Base-by-base conservation (phyloP, 805 yeast species). In the Teunomyces lycoperdinae region DNA sequence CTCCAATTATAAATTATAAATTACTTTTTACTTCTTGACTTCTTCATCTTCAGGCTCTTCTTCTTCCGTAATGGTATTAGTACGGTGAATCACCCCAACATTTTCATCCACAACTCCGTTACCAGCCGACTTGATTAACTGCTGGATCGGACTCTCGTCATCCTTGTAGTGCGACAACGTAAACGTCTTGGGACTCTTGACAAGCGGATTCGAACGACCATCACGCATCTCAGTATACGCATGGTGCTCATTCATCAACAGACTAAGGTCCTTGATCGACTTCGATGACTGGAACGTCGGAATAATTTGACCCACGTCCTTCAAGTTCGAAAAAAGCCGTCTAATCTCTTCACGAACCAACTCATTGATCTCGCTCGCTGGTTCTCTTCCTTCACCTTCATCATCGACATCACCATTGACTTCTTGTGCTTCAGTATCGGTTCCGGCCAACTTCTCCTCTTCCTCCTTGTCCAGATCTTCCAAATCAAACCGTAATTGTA, bases 401-500 rank as follows among this genome's bases (percentile, higher is more conserved):
- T 24, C 44, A 20, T 43, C 44, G 17, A 11, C 43, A 4, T 29
- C 40, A n/a, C n/a, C n/a, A n/a, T n/a, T n/a, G n/a, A 13, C 20
- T 20, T 38, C 33, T 24, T 33, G 40, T 34, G 14, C 26, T 11
- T 41, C 43, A 10, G 24, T 20, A 5, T 5, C 24, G 6, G 24
- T 20, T 20, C 24, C 24, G 24, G 24, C 24, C 5, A 2, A 20
- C 24, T 26, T 27, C 11, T 41, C 41, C 29, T 67, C 72, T 5
- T 41, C 43, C 9, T 40, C 46, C 46, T 57, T 47, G 49, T 68
- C 70, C 44, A 63, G 66, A 34, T 59, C 66, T 49, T 71, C 73
- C 49, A 71, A 60, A 46, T 74, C 76, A 45, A 66, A 69, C 50
- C 81, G 67, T 48, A 77, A 62, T 48, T 70, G 73, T 49, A 78